phyloP scores from a whole-genome alignment of 2,329 filamentous ascomycete genomes.

The Sphaerulina vaccinii region DNA sequence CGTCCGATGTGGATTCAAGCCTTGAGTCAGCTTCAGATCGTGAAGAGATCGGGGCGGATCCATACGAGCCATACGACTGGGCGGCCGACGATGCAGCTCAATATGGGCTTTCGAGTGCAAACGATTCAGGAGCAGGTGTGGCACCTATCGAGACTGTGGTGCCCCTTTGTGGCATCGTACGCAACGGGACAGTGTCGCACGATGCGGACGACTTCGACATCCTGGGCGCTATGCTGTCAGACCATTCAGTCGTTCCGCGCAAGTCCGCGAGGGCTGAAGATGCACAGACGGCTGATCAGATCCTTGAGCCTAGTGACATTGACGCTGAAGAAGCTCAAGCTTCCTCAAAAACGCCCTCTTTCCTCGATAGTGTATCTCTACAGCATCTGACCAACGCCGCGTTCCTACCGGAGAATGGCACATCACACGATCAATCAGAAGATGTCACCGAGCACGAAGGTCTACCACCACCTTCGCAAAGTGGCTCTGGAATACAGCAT shows the following conservation, averaged over 20 bases:
- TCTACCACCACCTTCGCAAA: too few relatives aligned
- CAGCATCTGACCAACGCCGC: conserved; percentile 6
- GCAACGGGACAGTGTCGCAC: background rate
- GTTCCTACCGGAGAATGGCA: conserved; percentile 2
- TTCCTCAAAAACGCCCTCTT: background rate
- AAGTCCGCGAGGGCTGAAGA: background rate
- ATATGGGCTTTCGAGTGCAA: background rate
- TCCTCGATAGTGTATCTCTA: conserved; percentile 6
- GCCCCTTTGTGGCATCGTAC: background rate
- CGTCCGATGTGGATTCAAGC: background rate
- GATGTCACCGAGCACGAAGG: background rate
- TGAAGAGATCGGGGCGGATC: too few relatives aligned
- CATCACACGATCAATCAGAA: background rate
- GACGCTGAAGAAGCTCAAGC: background rate
- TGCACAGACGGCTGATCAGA: background rate
- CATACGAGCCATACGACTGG: background rate
- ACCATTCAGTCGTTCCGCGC: background rate
- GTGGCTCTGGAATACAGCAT: too few relatives aligned
- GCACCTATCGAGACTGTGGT: background rate
- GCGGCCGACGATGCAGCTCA: conserved; percentile 5
- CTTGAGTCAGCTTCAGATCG: too few relatives aligned
- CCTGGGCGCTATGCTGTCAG: conserved; percentile 21
- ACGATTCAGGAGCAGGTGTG: background rate
- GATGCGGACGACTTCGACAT: conserved; percentile 10
- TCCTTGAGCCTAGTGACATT: background rate